phyloP scores from a whole-genome alignment of 1,284 basidiomycete genomes.

The Papiliotrema nemorosa region DNA sequence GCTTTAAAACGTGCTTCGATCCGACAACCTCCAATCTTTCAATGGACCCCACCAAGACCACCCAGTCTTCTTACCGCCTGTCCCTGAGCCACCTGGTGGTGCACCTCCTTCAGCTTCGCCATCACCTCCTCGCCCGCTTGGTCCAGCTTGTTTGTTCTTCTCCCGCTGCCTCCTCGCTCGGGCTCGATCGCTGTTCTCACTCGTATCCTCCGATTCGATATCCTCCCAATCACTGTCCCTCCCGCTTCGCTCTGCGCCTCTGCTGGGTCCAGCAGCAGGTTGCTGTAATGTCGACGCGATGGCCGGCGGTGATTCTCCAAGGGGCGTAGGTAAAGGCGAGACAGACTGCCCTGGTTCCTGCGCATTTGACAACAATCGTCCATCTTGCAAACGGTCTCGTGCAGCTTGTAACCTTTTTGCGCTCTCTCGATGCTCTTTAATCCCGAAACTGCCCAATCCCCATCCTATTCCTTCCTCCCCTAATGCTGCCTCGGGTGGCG shows the following conservation, averaged over 20 bases:
- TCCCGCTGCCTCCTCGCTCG: constrained; percentile 3
- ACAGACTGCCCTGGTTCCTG: neutral
- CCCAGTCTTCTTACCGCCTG: constrained; percentile 1
- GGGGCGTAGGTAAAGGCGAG: neutral
- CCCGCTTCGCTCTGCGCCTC: neutral
- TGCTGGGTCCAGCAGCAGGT: neutral
- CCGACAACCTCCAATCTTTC: constrained; percentile 39
- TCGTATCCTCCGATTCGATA: constrained; percentile 13
- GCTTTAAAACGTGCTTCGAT: constrained; percentile 24
- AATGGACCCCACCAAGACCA: constrained; percentile 49
- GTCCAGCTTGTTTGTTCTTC: neutral
- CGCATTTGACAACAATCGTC: constrained; percentile 17
- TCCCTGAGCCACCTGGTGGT: neutral
- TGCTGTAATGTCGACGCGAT: neutral
- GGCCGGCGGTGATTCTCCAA: no score
- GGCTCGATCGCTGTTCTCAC: neutral
- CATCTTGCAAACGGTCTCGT: constrained; percentile 33
- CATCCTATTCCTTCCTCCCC: constrained; percentile 59
- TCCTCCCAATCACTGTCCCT: constrained; percentile 31
- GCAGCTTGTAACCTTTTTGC: constrained; percentile 38
- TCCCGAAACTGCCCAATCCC: constrained; percentile 67
- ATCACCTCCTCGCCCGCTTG: constrained; percentile 7
- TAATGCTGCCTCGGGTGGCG: no score
- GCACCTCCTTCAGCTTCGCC: constrained; percentile 7
- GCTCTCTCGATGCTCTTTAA: constrained; percentile 53